Conservation (phyloP, 2,329 filamentous ascomycete species). For the Boeremia exigua region DNA sequence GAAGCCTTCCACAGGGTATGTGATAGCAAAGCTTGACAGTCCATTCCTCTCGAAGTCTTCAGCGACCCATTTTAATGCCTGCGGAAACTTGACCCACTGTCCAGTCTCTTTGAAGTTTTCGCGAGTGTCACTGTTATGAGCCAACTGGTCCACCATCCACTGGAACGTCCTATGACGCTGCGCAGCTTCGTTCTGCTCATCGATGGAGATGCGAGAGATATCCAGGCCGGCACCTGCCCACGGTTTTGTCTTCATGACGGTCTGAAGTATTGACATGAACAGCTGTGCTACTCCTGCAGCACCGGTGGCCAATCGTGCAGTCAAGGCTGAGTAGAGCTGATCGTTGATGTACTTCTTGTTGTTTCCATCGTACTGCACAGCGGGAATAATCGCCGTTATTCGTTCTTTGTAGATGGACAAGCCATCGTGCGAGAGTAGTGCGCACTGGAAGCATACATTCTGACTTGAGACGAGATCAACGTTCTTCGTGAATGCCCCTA, state of each 20-base stretch:
- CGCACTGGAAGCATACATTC: conserved; percentile 46
- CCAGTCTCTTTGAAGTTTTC: conserved; percentile 42
- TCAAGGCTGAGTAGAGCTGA: conserved; percentile 42
- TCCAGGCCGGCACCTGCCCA: conserved; percentile 35
- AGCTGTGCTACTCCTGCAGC: conserved; percentile 39
- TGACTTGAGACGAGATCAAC: conserved; percentile 40
- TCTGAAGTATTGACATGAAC: conserved; percentile 41
- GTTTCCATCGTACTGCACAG: conserved; percentile 32
- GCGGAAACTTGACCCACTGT: conserved; percentile 35
- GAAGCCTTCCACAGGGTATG: conserved; percentile 40
- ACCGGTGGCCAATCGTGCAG: conserved; percentile 37
- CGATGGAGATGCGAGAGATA: conserved; percentile 3
- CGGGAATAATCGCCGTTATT: conserved; percentile 36
- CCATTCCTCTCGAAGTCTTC: conserved; percentile 33
- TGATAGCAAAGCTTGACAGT: conserved; percentile 40
- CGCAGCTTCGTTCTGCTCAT: conserved; percentile 22
- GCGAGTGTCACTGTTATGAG: conserved; percentile 34
- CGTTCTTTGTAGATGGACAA: conserved; percentile 41
- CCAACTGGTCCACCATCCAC: conserved; percentile 40
- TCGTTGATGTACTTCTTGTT: conserved; percentile 46
- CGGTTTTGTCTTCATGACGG: conserved; percentile 31
- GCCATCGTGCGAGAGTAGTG: conserved; percentile 26
- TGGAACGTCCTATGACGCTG: conserved; percentile 30
- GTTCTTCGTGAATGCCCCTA: conserved; percentile 33
- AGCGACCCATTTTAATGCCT: conserved; percentile 36